Evolutionary conservation across 768 basidiomycete genomes (phyloP).

Genomic region (Phanerochaete carnosa): DNA sequence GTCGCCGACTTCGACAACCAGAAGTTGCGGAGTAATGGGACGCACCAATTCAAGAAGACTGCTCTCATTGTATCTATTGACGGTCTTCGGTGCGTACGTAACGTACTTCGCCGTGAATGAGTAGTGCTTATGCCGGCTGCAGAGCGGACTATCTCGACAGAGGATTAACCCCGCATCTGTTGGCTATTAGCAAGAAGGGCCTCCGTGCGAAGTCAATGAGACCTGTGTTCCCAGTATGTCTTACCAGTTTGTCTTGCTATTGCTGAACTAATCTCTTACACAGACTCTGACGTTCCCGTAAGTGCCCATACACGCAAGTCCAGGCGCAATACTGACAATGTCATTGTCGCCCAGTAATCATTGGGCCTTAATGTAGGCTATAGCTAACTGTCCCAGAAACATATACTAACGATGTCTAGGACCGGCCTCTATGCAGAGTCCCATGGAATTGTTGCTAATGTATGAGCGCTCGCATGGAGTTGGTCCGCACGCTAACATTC

Average conservation of each 20-base stretch:
- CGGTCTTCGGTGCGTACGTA: slow-evolving; percentile 58
- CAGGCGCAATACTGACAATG: neutral
- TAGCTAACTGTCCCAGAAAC: neutral
- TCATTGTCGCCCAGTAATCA: slow-evolving; percentile 58
- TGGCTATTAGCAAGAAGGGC: slow-evolving; percentile 78
- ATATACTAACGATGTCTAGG: slow-evolving; percentile 36
- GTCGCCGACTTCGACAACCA: slow-evolving; percentile 33
- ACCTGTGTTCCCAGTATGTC: slow-evolving; percentile 80
- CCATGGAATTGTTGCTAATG: slow-evolving; percentile 90
- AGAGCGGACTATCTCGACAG: slow-evolving; percentile 88
- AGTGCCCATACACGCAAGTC: slow-evolving; percentile 30
- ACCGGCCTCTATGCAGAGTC: slow-evolving; percentile 89
- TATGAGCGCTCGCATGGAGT: slow-evolving; percentile 24
- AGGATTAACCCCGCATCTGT: slow-evolving; percentile 78
- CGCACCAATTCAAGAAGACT: slow-evolving; percentile 76
- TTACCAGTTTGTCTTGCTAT: neutral
- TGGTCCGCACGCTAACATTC: neutral
- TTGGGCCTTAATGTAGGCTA: slow-evolving; percentile 76
- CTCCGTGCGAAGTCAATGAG: slow-evolving; percentile 85
- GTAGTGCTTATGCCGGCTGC: neutral
- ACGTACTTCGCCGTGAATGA: neutral
- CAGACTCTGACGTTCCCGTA: slow-evolving; percentile 90
- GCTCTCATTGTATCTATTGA: slow-evolving; percentile 87
- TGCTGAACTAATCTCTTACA: neutral
- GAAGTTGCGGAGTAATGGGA: slow-evolving; percentile 68